Percentiles rank a stretch among this genome's conserved stretches.
Conservation (phyloP, 345 rosid genomes). For the Cochlearia excelsa region DNA sequence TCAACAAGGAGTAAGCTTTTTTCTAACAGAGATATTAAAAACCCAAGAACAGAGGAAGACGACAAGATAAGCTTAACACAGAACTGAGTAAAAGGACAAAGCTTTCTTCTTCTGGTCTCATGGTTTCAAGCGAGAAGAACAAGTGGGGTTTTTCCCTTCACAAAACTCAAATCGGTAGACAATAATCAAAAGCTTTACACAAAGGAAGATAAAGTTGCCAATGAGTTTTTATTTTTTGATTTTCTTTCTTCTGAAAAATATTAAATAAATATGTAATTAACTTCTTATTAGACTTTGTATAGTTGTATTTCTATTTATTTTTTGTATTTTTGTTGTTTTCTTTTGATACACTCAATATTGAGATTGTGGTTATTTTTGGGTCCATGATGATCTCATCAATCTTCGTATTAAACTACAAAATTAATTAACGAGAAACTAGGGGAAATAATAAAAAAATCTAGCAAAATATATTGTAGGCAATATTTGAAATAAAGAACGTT, state of each 20-base stretch:
- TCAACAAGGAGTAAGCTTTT: neutral
- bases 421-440: too few relatives aligned
- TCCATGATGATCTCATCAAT: conserved; percentile 10
- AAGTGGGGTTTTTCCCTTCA: too few relatives aligned
- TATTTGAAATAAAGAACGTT: too few relatives aligned
- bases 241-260: too few relatives aligned
- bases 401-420: neutral
- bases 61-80: conserved; percentile 11
- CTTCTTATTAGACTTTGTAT: neutral
- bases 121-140: conserved; percentile 5
- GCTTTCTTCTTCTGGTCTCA: neutral
- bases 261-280: too few relatives aligned
- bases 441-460: too few relatives aligned
- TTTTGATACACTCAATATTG: neutral
- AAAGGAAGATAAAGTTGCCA: too few relatives aligned
- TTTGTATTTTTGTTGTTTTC: neutral
- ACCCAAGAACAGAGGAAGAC: neutral
- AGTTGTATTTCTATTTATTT: too few relatives aligned
- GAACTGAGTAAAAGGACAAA: neutral
- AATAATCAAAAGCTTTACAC: too few relatives aligned
- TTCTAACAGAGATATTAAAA: neutral
- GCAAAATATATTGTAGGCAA: too few relatives aligned
- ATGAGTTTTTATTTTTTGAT: too few relatives aligned
- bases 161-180: too few relatives aligned
- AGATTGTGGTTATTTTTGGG: neutral